Evolutionary conservation across 805 yeast species (phyloP).

Genomic region (Spathaspora girioi): DNA sequence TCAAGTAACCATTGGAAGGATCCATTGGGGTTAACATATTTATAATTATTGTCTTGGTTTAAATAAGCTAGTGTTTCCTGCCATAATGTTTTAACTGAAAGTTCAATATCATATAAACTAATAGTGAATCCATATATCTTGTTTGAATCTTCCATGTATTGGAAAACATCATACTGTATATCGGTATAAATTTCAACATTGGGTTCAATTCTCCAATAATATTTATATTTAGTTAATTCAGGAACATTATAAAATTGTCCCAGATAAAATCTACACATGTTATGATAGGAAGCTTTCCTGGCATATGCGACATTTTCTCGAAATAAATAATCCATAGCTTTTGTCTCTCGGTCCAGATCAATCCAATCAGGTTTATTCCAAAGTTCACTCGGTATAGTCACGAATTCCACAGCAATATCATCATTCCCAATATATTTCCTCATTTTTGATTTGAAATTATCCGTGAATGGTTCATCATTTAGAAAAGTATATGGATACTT

Average conservation of each 20-base stretch:
- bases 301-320: slow-evolving; percentile 59
- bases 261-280: slow-evolving; percentile 81
- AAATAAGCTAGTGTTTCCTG: slow-evolving; percentile 63
- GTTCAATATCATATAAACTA: slow-evolving; percentile 66
- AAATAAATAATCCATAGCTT: slow-evolving; percentile 37
- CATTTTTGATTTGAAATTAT: slow-evolving; percentile 45
- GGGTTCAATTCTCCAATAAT: slow-evolving; percentile 85
- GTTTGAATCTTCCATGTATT: slow-evolving; percentile 61
- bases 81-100: slow-evolving; percentile 63
- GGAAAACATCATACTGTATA: slow-evolving; percentile 73
- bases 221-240: slow-evolving; percentile 54
- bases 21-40: slow-evolving; percentile 46
- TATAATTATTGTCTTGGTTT: slow-evolving; percentile 51
- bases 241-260: slow-evolving; percentile 63
- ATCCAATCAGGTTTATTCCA: slow-evolving; percentile 64
- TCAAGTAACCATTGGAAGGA: slow-evolving; percentile 53
- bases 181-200: slow-evolving; percentile 63
- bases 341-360: slow-evolving; percentile 40
- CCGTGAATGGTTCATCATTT: slow-evolving; percentile 65
- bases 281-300: slow-evolving; percentile 60
- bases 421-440: slow-evolving; percentile 1
- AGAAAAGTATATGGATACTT: slow-evolving; percentile 78
- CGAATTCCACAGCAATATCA: slow-evolving; percentile 31
- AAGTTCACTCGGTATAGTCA: slow-evolving; percentile 34
- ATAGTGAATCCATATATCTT: slow-evolving; percentile 75